Base-by-base conservation (phyloP, 441 rosid species). In the Mallotus repandus region DNA sequence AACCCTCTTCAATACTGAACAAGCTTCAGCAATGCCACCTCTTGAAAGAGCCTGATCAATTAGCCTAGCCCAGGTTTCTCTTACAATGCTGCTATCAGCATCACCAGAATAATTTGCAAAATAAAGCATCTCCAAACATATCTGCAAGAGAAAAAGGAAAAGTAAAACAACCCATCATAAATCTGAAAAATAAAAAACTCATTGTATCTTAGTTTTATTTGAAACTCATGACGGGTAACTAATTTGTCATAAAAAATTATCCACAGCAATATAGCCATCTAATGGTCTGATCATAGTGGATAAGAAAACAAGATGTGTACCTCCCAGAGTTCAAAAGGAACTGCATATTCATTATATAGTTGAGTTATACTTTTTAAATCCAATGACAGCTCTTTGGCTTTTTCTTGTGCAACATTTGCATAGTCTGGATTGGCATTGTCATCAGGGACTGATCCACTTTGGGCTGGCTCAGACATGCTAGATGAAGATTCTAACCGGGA, bases 251-350 rank as follows among this genome's bases (percentile, higher is more conserved):
- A 61, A 29, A 5, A 41, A 46, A 63, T 41, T 29, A 45, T 11
- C 55, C 67, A 63, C 16, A 67, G 32, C 71, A 56, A n/a, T 48
- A 66, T 65, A 48, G 43, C 32, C 52, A 60, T 29, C 61, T 38
- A 64, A 35, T 14, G 55, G 63, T 57, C 61, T 13, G 49, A 58
- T 46, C 46, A 69, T 43, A 41, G 66, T 38, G 45, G 66, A 74
- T 29, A 46, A 55, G 32, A 73, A 73, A 73, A 48, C 43, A 76
- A 71, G 71, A 75, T 50, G 46, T 38, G 21, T 80, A 90, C 99
- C 96, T 93, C 98, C 99, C 99, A 96, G 73, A 89, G 92, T 81
- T 86, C 97, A 82, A 93, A 96, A 58, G 97, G 98, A 80, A 91
- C 97, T 58, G 99, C 97, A 83, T 86, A 96, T 41, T 96, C 99